phyloP scores from a whole-genome alignment of 192 early-diverging fungal genomes.

The Mortierella claussenii region DNA sequence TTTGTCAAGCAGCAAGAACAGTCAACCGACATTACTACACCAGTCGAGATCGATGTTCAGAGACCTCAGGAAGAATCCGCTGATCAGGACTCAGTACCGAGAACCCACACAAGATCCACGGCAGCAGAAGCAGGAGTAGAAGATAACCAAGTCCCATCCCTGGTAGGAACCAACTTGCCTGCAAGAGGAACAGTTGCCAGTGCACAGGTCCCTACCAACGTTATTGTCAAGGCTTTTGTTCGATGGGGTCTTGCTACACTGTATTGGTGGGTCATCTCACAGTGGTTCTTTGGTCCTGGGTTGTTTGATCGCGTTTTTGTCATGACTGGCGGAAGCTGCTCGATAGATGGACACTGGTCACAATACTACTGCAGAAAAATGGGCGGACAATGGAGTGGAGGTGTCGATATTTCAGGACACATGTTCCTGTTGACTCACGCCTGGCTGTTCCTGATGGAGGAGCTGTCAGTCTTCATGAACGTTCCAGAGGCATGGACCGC shows the following conservation, averaged over 20 bases:
- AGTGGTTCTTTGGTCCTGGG: slow-evolving; percentile 87
- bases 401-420: slow-evolving; percentile 91
- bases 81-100: background rate
- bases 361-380: slow-evolving; percentile 45
- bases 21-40: background rate
- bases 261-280: slow-evolving; percentile 88
- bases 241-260: slow-evolving; percentile 73
- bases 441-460: slow-evolving; percentile 77
- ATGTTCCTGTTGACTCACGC: slow-evolving; percentile 85
- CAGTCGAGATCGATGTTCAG: background rate
- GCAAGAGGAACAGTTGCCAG: background rate
- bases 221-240: slow-evolving; percentile 28
- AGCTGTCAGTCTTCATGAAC: slow-evolving; percentile 60
- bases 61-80: background rate
- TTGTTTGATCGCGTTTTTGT: slow-evolving; percentile 84
- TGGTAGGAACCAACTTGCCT: slow-evolving; percentile 24
- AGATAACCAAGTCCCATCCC: background rate
- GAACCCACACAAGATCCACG: slow-evolving; percentile 2
- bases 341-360: slow-evolving; percentile 29
- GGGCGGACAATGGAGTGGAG: slow-evolving; percentile 80
- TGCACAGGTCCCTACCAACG: slow-evolving; percentile 7
- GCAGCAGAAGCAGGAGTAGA: background rate
- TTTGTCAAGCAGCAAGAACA: slow-evolving; percentile 25
- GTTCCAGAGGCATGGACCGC: slow-evolving; percentile 17
- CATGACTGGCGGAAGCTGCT: slow-evolving; percentile 75